phyloP scores from a whole-genome alignment of 495 filamentous ascomycete genomes.

The Bryoglossum gracile region DNA sequence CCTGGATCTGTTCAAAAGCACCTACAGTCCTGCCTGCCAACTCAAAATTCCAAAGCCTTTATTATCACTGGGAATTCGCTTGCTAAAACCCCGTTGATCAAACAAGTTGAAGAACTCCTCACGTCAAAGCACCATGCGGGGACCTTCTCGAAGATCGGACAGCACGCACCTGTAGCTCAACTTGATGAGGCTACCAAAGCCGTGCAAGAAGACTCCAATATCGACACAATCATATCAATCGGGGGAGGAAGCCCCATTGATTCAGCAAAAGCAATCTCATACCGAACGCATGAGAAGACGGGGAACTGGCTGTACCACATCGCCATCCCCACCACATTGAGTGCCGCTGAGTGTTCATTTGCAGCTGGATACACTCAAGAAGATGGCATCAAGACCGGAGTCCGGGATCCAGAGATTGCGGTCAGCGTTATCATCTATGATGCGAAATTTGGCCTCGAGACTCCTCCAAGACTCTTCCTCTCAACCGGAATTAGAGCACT shows the following conservation, averaged over 20 bases:
- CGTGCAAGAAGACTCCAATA: constrained; percentile 30
- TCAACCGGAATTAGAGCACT: constrained; percentile 38
- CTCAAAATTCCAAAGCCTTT: constrained; percentile 37
- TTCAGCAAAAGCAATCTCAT: constrained; percentile 38
- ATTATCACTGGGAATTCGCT: constrained; percentile 43
- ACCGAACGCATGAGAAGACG: constrained; percentile 33
- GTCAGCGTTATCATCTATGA: constrained; percentile 39
- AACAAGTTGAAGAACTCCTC: constrained; percentile 37
- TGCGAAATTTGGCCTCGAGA: constrained; percentile 33
- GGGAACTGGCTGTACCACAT: constrained; percentile 38
- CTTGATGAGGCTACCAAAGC: constrained; percentile 37
- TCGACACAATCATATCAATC: constrained; percentile 42
- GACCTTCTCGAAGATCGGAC: constrained; percentile 37
- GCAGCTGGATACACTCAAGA: constrained; percentile 35
- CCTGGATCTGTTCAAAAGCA: constrained; percentile 35
- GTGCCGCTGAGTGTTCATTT: constrained; percentile 40
- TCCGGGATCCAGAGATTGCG: constrained; percentile 30
- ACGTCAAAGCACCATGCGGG: constrained; percentile 33
- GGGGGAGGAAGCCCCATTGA: constrained; percentile 46
- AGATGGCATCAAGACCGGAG: constrained; percentile 35
- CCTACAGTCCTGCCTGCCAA: constrained; percentile 32
- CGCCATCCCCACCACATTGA: constrained; percentile 42
- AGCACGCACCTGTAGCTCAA: constrained; percentile 40
- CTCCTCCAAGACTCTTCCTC: constrained; percentile 35
- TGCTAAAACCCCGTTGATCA: constrained; percentile 38